Base-by-base conservation (phyloP, 2,329 filamentous ascomycete genomes). In the Orbilia brochopaga region DNA sequence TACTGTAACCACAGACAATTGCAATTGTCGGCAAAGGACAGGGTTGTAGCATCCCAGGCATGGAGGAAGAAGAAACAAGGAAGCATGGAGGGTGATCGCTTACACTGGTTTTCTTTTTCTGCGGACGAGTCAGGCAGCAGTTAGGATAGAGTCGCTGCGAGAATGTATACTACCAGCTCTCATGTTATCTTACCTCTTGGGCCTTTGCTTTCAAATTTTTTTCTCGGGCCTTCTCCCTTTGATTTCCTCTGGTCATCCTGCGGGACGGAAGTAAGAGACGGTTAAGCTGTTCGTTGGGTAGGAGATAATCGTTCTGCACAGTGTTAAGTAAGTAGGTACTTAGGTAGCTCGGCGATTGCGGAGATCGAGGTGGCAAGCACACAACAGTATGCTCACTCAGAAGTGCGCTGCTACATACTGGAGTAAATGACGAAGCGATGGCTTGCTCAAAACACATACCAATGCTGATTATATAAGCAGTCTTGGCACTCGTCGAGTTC, bases 171-270 rank as follows among this genome's bases (percentile, higher is more conserved):
- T 13, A 15, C 21, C 46, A 50, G 55, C 65, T 55, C 62, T 48
- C 19, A 67, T 35, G 27, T 35, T 42, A 37, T 81, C 84, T 77
- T 82, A 91, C 90, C 82, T 83, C 77, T 56, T 80, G 78, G 55
- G 86, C 83, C 78, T 84, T 80, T 78, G 88, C 87, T 84, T 95
- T 93, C 78, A 87, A 85, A 81, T 87, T 91, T 83, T 93, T 94
- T 82, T 93, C 90, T 74, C 93, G 90, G 77, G 90, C 89, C 83
- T 93, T 92, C 75, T 97, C 92, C 78, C 93, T 90, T 84, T 97
- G 93, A 81, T 97, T 97, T 77, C 93, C 93, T 80, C 93, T 90
- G 76, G 93, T 88, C 93, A 97, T 97, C 74, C 77, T 80, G 75
- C 10, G 37, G 10, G 8, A 4, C 27, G 27, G 24, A 42, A 23